phyloP scores from a whole-genome alignment of 805 yeast genomes.

The Candida boidinii region DNA sequence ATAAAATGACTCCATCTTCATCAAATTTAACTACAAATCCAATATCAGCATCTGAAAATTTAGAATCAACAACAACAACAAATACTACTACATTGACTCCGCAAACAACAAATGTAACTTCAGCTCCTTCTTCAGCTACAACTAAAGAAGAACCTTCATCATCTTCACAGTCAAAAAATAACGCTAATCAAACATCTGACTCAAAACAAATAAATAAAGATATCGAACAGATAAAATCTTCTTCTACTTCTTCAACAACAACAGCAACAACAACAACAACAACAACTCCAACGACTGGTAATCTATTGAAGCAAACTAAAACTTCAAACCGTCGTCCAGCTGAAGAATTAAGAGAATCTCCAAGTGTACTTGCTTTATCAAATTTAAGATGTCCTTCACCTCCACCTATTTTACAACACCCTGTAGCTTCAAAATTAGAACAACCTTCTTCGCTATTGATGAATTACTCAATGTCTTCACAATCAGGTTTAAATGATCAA shows the following conservation, averaged over 20 bases:
- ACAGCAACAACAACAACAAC: constrained; percentile 2
- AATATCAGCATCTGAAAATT: too few relatives aligned
- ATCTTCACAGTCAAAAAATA: too few relatives aligned
- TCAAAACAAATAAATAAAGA: too few relatives aligned
- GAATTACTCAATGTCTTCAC: too few relatives aligned
- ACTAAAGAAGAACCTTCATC: constrained; percentile 5
- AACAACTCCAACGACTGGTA: not conserved
- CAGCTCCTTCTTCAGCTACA: constrained; percentile 1
- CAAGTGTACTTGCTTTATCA: constrained; percentile 50
- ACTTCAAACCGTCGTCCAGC: constrained; percentile 2
- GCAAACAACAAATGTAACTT: too few relatives aligned
- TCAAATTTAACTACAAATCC: too few relatives aligned
- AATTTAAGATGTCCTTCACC: constrained; percentile 62
- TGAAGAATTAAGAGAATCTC: constrained; percentile 24
- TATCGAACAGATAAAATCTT: not conserved
- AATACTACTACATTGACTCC: too few relatives aligned
- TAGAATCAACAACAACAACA: too few relatives aligned
- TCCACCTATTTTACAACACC: constrained; percentile 50
- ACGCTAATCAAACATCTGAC: too few relatives aligned
- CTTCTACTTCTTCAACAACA: constrained; percentile 1
- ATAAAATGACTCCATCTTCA: too few relatives aligned
- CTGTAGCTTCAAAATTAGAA: constrained; percentile 13
- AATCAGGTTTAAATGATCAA: too few relatives aligned
- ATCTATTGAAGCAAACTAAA: not conserved
- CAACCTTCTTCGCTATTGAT: constrained; percentile 12